Conservation (phyloP, 768 basidiomycete genomes). For the Lactarius evosmus region DNA sequence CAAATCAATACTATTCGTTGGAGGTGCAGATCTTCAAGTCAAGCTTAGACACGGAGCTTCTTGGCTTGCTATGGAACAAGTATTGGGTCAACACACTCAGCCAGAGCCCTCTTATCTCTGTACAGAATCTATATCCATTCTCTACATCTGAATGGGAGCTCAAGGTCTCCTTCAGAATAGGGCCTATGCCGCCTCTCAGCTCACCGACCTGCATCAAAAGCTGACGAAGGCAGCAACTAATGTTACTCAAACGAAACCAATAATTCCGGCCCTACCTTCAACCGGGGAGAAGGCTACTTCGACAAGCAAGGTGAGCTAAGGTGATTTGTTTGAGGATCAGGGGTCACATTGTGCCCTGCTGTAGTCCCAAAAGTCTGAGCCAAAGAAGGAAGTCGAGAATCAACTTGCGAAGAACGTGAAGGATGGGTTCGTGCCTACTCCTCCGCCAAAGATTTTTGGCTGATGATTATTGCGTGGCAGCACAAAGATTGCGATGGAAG, state of each 20-base stretch:
- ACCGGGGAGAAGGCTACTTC: slow-evolving; percentile 52
- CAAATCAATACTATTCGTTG: slow-evolving; percentile 91
- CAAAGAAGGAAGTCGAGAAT: slow-evolving; percentile 81
- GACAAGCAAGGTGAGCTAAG: slow-evolving; percentile 42
- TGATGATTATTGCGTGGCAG: slow-evolving; percentile 39
- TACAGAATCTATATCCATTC: slow-evolving; percentile 37
- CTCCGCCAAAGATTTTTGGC: slow-evolving; percentile 1
- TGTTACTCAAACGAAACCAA: slow-evolving; percentile 51
- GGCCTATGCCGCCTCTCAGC: slow-evolving; percentile 88
- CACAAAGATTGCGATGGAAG: slow-evolving; percentile 84
- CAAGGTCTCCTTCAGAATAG: slow-evolving; percentile 62
- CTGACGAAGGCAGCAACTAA: slow-evolving; percentile 64
- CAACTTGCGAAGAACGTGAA: slow-evolving; percentile 85
- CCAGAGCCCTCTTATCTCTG: slow-evolving; percentile 89
- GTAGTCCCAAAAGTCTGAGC: slow-evolving; percentile 47
- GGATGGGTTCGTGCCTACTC: slow-evolving; percentile 54
- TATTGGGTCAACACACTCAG: slow-evolving; percentile 99
- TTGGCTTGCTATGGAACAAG: slow-evolving; percentile 96
- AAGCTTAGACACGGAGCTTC: slow-evolving; percentile 77
- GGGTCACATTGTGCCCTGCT: neutral
- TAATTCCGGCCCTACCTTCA: slow-evolving; percentile 47
- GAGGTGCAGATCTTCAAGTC: slow-evolving; percentile 97
- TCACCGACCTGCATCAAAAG: slow-evolving; percentile 88
- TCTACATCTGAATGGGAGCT: neutral
- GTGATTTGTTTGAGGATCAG: neutral